Conservation (phyloP, 2,329 filamentous ascomycete genomes). For the Alternaria arborescens region DNA sequence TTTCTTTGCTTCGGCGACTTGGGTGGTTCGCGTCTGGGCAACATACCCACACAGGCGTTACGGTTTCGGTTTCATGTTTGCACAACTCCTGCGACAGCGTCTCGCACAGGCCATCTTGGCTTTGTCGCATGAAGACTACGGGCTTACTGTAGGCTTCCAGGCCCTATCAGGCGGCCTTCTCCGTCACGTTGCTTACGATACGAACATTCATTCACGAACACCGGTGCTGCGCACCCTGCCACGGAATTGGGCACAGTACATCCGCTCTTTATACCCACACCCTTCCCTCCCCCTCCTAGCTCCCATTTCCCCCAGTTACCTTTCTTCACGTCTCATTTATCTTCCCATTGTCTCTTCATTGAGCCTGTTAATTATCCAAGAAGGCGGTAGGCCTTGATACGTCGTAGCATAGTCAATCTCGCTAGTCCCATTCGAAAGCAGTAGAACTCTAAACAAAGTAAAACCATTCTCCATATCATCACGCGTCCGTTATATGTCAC, state of each 20-base stretch:
- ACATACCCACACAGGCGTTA: conserved; percentile 19
- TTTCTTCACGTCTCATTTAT: conserved; percentile 11
- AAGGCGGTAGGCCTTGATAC: not conserved
- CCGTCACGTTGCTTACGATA: conserved; percentile 20
- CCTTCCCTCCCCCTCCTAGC: not conserved
- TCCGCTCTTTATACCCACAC: conserved; percentile 18
- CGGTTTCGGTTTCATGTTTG: conserved; percentile 27
- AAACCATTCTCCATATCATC: not conserved
- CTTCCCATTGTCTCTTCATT: not conserved
- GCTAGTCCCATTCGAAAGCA: not conserved
- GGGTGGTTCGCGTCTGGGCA: conserved; percentile 7
- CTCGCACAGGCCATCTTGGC: conserved; percentile 13
- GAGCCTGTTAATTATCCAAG: conserved; percentile 7
- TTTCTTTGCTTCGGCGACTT: not conserved
- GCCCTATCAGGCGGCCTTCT: not conserved
- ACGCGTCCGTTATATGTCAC: not conserved
- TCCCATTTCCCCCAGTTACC: not conserved
- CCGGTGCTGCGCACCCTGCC: conserved; percentile 16
- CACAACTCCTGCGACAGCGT: conserved; percentile 10
- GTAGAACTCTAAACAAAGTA: not conserved
- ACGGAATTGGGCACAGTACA: conserved; percentile 14
- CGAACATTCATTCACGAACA: conserved; percentile 15
- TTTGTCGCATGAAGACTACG: conserved; percentile 3
- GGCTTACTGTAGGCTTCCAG: not conserved
- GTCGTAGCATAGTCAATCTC: not conserved